phyloP scores from a whole-genome alignment of 805 yeast genomes.

The Brettanomyces anomalus region DNA sequence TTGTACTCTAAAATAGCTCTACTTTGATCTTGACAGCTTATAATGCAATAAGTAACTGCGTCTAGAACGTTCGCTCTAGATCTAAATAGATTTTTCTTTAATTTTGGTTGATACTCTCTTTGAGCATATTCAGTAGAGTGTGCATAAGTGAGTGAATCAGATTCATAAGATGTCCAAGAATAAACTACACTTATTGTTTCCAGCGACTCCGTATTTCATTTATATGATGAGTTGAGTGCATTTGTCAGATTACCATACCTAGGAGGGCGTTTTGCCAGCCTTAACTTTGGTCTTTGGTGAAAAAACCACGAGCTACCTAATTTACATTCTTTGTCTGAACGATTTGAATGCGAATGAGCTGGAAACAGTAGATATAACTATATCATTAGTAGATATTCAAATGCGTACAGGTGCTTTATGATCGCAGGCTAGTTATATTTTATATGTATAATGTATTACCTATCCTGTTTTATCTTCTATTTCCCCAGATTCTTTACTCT shows the following conservation, averaged over 20 bases:
- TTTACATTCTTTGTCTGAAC: conserved; percentile 2
- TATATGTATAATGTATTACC: not conserved
- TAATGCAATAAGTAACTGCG: no score
- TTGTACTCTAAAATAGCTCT: no score
- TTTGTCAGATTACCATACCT: conserved; percentile 78
- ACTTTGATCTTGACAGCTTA: no score
- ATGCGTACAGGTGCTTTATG: no score
- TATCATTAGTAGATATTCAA: no score
- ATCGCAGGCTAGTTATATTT: not conserved
- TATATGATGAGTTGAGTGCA: conserved; percentile 94
- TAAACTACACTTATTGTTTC: no score
- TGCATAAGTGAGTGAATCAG: no score
- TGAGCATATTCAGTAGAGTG: no score
- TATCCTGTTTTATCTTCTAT: not conserved
- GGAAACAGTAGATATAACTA: not conserved
- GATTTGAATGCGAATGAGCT: not conserved
- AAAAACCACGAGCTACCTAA: conserved; percentile 92
- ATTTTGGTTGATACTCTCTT: no score
- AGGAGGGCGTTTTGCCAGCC: conserved; percentile 22
- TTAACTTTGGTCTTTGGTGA: conserved; percentile 79
- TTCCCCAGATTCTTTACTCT: not conserved
- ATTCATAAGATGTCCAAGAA: no score
- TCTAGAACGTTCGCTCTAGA: no score
- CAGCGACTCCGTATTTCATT: not conserved
- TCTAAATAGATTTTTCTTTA: no score